Conservation (phyloP, 441 rosid genomes). For the Melastoma candidum region DNA sequence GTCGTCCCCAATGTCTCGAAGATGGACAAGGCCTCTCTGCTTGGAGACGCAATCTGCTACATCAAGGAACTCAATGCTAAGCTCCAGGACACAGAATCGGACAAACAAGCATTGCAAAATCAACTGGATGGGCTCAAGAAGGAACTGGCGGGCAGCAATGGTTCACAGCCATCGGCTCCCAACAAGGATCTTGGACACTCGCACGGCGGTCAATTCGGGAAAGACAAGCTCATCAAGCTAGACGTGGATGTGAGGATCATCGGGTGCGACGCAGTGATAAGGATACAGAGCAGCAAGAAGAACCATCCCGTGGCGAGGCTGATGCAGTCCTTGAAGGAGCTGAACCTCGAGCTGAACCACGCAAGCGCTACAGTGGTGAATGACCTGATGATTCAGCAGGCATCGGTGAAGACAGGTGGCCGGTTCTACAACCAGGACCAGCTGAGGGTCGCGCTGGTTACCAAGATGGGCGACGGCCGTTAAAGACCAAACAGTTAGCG, state of each 20-base stretch:
- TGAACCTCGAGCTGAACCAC: slow-evolving; percentile 7
- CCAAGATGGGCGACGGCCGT: not conserved
- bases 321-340: slow-evolving; percentile 2
- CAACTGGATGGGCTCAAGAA: slow-evolving; percentile 44
- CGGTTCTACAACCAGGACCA: slow-evolving; percentile 4
- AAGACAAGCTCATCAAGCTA: not conserved
- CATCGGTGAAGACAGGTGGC: slow-evolving; percentile 5
- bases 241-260: slow-evolving; percentile 5
- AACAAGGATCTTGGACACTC: too few species aligned
- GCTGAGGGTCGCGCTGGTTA: slow-evolving; percentile 4
- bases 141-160: slow-evolving; percentile 26
- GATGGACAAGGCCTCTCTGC: slow-evolving; percentile 96
- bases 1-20: slow-evolving; percentile 96
- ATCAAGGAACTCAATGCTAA: slow-evolving; percentile 72
- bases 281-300: slow-evolving; percentile 1
- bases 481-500: too few species aligned
- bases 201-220: not conserved
- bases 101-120: slow-evolving; percentile 64
- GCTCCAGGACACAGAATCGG: slow-evolving; percentile 49
- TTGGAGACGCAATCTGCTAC: slow-evolving; percentile 85
- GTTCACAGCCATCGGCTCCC: too few species aligned
- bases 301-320: slow-evolving; percentile 7
- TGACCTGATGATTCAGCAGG: slow-evolving; percentile 9
- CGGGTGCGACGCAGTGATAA: slow-evolving; percentile 4
- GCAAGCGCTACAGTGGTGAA: slow-evolving; percentile 5